Base-by-base conservation (phyloP, 805 yeast genomes). In the Maudiozyma bulderi region DNA sequence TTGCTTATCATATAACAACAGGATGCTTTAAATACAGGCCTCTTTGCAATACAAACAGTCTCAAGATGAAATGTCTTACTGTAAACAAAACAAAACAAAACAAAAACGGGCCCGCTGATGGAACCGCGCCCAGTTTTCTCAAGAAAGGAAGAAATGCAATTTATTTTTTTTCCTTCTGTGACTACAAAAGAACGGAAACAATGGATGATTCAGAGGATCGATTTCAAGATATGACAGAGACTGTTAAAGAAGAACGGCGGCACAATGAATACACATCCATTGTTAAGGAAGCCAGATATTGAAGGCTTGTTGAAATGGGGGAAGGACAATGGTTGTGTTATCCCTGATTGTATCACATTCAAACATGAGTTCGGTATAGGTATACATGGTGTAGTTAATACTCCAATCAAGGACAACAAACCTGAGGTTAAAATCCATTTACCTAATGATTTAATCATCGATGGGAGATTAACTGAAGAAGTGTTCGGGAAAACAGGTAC, bases 231-330 rank as follows among this genome's bases (percentile, higher is more conserved):
- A 9, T 15, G 11, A 11, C 11, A n/a, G 38, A 35, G 7, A 35
- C 11, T n/a, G 14, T 35, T 13, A 35, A n/a, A 11, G 14, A 35
- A 14, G n/a, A n/a, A n/a, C 1, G 8, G 8, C n/a, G 11, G 15
- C 38, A 35, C 11, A 32, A 14, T 9, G 20, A 8, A 35, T 20
- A 20, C 26, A 4, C 26, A 20, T 20, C 26, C 26, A 20, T 20
- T 20, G 4, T 4, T 20, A 4, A 20, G 26, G 26, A 20, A 20
- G 26, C 26, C 26, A 20, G 26, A 20, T 20, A 35, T 47, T 42
- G 5, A 5, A 20, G 45, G 37, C 7, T 44, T 65, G 13, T 33
- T 64, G 2, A 37, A 49, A 7, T 73, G 80, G 80, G 77, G 76
- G 0, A 41, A 32, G 6, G 40, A 46, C 0, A 56, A 70, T 47